Percentiles rank a stretch among this genome's conserved stretches.
phyloP scores from a whole-genome alignment of 192 early-diverging fungal genomes.

The Ambispora gerdemannii region DNA sequence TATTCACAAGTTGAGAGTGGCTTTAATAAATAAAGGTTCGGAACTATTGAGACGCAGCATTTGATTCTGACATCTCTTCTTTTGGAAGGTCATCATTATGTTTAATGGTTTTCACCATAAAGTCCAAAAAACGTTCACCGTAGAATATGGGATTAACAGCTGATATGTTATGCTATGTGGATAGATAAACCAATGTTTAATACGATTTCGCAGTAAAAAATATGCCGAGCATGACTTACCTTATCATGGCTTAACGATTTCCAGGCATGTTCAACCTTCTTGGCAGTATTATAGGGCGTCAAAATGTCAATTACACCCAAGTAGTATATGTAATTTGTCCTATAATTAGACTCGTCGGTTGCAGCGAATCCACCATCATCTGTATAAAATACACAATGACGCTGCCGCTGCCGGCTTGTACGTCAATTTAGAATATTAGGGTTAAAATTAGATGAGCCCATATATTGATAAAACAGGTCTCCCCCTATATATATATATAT shows the following conservation, averaged over 20 bases:
- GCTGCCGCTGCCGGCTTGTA: too few relatives aligned
- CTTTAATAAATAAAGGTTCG: too few relatives aligned
- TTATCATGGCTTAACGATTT: slow-evolving; percentile 80
- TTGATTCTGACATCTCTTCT: too few relatives aligned
- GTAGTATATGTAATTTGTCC: slow-evolving; percentile 79
- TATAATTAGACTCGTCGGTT: slow-evolving; percentile 68
- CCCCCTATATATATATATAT: too few relatives aligned
- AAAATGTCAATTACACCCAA: slow-evolving; percentile 98
- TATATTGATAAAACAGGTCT: background rate
- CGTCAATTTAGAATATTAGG: background rate
- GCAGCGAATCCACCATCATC: slow-evolving; percentile 87
- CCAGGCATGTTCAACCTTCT: slow-evolving; percentile 87
- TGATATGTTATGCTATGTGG: slow-evolving; percentile 61
- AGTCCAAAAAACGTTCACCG: slow-evolving; percentile 84
- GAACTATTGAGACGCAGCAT: too few relatives aligned
- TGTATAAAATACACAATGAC: slow-evolving; percentile 81
- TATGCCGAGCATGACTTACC: slow-evolving; percentile 33
- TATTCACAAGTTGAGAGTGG: too few relatives aligned
- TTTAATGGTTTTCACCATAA: slow-evolving; percentile 54
- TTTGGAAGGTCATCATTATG: background rate
- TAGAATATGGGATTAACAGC: slow-evolving; percentile 85
- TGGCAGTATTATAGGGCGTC: slow-evolving; percentile 86
- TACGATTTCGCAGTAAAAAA: background rate
- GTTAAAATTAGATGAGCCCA: slow-evolving; percentile 22
- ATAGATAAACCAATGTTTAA: background rate